Conservation (phyloP, 768 basidiomycete genomes). For the Chlorophyllum brunneum region DNA sequence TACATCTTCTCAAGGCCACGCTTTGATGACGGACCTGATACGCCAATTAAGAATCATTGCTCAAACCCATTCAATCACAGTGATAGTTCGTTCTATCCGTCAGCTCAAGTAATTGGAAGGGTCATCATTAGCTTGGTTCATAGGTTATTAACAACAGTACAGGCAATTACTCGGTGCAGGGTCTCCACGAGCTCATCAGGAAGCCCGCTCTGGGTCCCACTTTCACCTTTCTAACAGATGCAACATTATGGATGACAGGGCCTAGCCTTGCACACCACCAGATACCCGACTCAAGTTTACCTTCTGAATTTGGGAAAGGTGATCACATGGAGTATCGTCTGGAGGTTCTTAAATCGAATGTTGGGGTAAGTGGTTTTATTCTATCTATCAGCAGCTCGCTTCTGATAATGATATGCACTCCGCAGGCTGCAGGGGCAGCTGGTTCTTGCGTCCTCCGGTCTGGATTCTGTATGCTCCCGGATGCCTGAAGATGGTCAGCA, state of each 20-base stretch:
- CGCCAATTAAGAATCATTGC: slow-evolving; percentile 52
- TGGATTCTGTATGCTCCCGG: not conserved
- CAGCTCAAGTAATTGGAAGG: not conserved
- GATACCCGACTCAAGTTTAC: not conserved
- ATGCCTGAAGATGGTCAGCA: not conserved
- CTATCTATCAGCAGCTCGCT: not conserved
- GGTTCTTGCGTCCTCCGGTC: slow-evolving; percentile 5
- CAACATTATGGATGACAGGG: slow-evolving; percentile 63
- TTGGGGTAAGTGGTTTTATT: slow-evolving; percentile 17
- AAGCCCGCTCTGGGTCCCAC: slow-evolving; percentile 78
- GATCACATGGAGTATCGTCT: slow-evolving; percentile 13
- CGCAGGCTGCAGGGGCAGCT: not conserved
- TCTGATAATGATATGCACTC: not conserved
- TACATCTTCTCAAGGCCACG: slow-evolving; percentile 71
- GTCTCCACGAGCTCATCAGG: slow-evolving; percentile 23
- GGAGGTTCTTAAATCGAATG: slow-evolving; percentile 19
- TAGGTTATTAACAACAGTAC: slow-evolving; percentile 65
- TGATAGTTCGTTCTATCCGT: slow-evolving; percentile 44
- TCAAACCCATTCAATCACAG: slow-evolving; percentile 36
- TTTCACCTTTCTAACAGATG: slow-evolving; percentile 69
- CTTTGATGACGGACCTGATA: slow-evolving; percentile 71
- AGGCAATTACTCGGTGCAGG: slow-evolving; percentile 18
- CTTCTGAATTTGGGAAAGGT: not conserved
- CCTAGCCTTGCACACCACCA: not conserved
- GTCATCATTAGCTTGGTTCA: not conserved